These are phyloP conservation scores for Nicotiana paniculata DNA, from an alignment of 257 asterid genomes.

Conservation along the genomic window DNA sequence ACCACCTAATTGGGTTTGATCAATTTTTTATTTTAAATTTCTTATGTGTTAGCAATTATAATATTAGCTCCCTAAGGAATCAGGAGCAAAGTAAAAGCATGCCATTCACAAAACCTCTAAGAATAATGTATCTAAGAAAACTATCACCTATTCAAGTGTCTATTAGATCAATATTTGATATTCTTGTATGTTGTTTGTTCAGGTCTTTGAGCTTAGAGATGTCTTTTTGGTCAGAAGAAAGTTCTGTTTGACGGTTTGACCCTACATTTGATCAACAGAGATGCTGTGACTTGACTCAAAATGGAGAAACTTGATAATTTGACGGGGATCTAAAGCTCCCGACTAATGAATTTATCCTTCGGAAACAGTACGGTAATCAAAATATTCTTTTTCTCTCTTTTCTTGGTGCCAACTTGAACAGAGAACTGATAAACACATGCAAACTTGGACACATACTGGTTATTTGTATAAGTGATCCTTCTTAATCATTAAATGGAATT, in stretches of 20 bases:
- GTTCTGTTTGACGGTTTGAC: not conserved
- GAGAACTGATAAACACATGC: not conserved
- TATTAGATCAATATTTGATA: not conserved
- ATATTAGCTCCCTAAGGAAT: not conserved
- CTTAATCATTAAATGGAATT: not conserved
- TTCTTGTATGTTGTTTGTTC: not conserved
- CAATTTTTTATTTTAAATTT: not conserved
- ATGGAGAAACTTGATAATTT: not conserved
- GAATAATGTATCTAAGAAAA: not conserved
- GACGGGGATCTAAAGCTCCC: not conserved
- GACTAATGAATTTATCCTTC: not conserved
- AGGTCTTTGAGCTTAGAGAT: not conserved
- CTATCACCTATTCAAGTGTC: not conserved
- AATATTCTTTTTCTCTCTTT: not conserved
- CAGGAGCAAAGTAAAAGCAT: not conserved
- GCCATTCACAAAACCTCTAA: not conserved
- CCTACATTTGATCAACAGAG: not conserved
- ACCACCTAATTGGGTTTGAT: not conserved
- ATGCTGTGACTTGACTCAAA: not conserved
- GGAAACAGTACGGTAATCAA: not conserved
- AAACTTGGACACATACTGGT: not conserved
- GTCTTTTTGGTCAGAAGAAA: not conserved
- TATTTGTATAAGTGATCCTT: not conserved
- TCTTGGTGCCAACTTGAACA: not conserved
- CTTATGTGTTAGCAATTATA: not conserved